Evolutionary conservation across 177 flowering plant species (phyloP), one percentile per base, ranked within the genome.

Genomic region (Vitis hybrid): DNA sequence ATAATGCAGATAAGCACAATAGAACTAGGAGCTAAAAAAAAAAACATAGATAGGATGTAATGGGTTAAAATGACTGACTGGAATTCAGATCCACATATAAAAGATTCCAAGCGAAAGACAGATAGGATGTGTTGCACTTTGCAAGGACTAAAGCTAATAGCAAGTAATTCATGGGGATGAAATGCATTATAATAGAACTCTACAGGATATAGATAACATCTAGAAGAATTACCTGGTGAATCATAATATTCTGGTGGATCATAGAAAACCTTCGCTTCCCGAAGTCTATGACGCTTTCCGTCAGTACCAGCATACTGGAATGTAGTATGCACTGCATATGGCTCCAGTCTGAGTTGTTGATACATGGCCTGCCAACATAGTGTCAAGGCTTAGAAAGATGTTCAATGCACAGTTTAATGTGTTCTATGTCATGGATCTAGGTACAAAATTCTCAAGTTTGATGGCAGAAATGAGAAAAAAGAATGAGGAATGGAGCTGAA

Each of bases 241-340:
- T 92, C 91, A 80, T 90, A 96, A 80, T 93, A 96, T 68, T 96
- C 98, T 18, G 98, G 98, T 66, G 93, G 87, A 74, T 96, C 99
- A 81, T 87, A 85, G 76, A 96, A 96, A 67, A 87, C 69, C 97
- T 84, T 87, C 19, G 78, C 99, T 82, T 96, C 99, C 62, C 99
- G 87, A 64, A 96, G 71, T 60, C 99, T 84, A 55, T 96, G 97
- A 15, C 99, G 91, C 83, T 96, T 96, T 65, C 99, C 99, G 64
- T 86, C 97, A 69, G 97, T 96, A 50, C 99, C 98, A 51, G 90
- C 99, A 86, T 75, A 93, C 77, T 96, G 99, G 77, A 91, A 96
- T 68, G 99, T 96, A 34, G 99, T 96, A 80, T 96, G 99, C 65
- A 96, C 92, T 19, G 98, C 99, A 84, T 93, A 96, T 45, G 99